Evolutionary conservation across 768 basidiomycete species (phyloP).

Genomic region (Saitozyma sp.): DNA sequence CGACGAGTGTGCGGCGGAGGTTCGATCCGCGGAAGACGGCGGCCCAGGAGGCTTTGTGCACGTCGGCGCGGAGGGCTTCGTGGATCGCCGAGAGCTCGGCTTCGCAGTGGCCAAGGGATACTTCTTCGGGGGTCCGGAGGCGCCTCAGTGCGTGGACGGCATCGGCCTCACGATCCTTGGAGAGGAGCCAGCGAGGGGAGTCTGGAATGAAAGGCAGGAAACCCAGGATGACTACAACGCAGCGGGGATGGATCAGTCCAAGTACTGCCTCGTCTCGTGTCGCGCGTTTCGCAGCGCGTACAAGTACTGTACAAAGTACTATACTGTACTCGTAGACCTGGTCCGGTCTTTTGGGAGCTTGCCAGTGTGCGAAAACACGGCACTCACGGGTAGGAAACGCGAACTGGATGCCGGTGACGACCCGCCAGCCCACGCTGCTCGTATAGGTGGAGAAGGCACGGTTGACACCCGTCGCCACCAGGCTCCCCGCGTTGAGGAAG

Average conservation of each 20-base stretch:
- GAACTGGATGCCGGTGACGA: constrained; percentile 7
- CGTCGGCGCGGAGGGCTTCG: constrained; percentile 6
- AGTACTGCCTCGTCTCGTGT: no score
- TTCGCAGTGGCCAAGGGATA: not conserved
- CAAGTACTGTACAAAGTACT: no score
- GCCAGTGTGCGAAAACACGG: not conserved
- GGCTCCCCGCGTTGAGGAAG: not conserved
- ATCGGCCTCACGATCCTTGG: not conserved
- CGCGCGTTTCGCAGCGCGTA: no score
- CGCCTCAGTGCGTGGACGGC: not conserved
- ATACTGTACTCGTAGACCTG: no score
- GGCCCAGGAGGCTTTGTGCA: not conserved
- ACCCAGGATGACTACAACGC: no score
- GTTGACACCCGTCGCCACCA: not conserved
- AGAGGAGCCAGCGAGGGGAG: not conserved
- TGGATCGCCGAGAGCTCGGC: constrained; percentile 12
- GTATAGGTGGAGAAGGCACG: not conserved
- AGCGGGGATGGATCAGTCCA: no score
- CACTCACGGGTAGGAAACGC: not conserved
- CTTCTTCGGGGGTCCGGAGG: not conserved
- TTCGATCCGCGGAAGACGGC: not conserved
- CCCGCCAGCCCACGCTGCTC: constrained; percentile 6
- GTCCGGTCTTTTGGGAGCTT: not conserved
- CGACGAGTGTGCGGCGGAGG: not conserved
- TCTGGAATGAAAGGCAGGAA: not conserved